A percentile compares a stretch with the other conserved stretches of the same genome.
These are phyloP conservation scores for Xylariales sp. DNA, from an alignment of 2,329 filamentous ascomycete genomes.

Conservation along the genomic window DNA sequence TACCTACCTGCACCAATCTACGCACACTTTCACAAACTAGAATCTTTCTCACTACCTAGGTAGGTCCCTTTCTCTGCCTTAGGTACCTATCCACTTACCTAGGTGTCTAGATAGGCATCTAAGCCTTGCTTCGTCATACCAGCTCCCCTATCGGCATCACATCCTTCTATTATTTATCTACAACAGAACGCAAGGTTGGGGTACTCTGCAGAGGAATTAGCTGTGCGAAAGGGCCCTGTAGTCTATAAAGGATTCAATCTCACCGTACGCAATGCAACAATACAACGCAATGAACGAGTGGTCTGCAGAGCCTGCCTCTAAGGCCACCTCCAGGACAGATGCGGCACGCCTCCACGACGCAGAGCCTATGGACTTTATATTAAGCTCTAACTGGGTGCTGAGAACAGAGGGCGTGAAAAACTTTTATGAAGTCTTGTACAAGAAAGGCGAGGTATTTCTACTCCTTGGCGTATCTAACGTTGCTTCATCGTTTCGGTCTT, in stretches of 20 bases:
- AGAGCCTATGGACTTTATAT: slow-evolving; percentile 37
- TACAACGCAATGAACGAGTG: not conserved
- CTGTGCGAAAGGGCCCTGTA: too few species aligned
- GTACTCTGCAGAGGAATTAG: too few species aligned
- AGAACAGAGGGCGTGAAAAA: slow-evolving; percentile 35
- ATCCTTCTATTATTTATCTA: not conserved
- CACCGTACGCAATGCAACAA: not conserved
- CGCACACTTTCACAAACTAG: too few species aligned
- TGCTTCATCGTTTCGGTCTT: not conserved
- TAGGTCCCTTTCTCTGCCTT: too few species aligned
- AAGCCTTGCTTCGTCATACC: too few species aligned
- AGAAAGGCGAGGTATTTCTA: slow-evolving; percentile 31
- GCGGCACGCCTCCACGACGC: slow-evolving; percentile 2
- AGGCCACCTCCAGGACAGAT: not conserved
- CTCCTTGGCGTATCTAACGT: not conserved
- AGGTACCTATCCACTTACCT: too few species aligned
- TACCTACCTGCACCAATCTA: too few species aligned
- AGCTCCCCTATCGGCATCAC: too few species aligned
- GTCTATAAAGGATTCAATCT: too few species aligned
- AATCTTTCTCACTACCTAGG: too few species aligned
- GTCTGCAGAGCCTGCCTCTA: not conserved
- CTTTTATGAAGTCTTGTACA: slow-evolving; percentile 37
- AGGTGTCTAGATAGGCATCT: too few species aligned
- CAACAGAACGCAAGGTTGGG: too few species aligned
- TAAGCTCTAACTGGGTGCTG: slow-evolving; percentile 42